phyloP scores from a whole-genome alignment of 2,329 filamentous ascomycete species.

The Fusarium sp. region DNA sequence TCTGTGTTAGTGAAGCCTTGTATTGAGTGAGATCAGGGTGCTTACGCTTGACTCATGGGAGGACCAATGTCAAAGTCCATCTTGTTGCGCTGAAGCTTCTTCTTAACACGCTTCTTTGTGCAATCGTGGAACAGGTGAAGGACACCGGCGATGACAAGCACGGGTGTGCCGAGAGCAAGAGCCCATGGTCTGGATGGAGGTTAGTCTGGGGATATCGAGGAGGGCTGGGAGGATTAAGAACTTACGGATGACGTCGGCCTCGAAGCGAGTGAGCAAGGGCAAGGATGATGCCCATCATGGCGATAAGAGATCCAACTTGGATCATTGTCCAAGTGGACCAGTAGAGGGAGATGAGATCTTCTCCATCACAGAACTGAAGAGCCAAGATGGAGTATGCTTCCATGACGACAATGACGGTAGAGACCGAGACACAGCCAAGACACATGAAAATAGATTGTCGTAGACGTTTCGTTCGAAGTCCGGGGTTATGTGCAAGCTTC shows the following conservation, averaged over 20 bases:
- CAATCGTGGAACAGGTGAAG: conserved; percentile 61
- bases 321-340: conserved; percentile 73
- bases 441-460: conserved; percentile 59
- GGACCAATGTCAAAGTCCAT: conserved; percentile 45
- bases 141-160: conserved; percentile 68
- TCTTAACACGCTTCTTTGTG: conserved; percentile 52
- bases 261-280: conserved; percentile 63
- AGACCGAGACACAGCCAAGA: conserved; percentile 58
- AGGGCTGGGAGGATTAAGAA: conserved; percentile 8
- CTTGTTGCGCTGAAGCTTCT: conserved; percentile 42
- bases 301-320: conserved; percentile 69
- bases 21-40: too few relatives aligned
- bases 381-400: conserved; percentile 67
- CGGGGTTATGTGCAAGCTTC: conserved; percentile 48
- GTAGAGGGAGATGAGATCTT: conserved; percentile 70
- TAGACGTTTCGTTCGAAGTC: conserved; percentile 52
- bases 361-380: conserved; percentile 70
- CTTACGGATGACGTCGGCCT: conserved; percentile 65
- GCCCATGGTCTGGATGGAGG: conserved; percentile 63
- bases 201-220: neutral
- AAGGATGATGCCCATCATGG: conserved; percentile 68
- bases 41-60: conserved; percentile 60
- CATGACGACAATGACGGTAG: conserved; percentile 62
- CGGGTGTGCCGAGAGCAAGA: conserved; percentile 69
- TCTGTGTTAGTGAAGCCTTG: conserved; percentile 29